A percentile compares a stretch with the other conserved stretches of the same genome.
These are phyloP conservation scores for Paraleonurus japonicus DNA, from an alignment of 257 asterid species.

Conservation along the genomic window DNA sequence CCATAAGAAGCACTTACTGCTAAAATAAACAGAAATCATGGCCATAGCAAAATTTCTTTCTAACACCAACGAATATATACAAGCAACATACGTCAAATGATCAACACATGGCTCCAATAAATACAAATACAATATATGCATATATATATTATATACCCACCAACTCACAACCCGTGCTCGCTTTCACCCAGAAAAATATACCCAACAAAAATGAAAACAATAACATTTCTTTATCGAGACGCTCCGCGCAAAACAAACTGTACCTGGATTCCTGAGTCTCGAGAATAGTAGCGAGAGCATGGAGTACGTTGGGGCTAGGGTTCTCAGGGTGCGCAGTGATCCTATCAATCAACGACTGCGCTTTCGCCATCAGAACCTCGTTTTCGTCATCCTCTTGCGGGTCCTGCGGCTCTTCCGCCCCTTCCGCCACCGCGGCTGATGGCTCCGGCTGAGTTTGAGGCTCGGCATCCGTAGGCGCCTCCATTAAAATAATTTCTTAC, in stretches of 20 bases:
- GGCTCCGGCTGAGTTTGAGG: slow-evolving; percentile 32
- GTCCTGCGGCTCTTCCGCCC: slow-evolving; percentile 33
- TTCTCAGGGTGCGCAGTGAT: slow-evolving; percentile 71
- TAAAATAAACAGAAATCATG: slow-evolving; percentile 12
- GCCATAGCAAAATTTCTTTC: not conserved
- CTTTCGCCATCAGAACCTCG: slow-evolving; percentile 62
- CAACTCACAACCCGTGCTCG: not conserved
- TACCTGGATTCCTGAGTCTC: slow-evolving; percentile 90
- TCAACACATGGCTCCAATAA: not conserved
- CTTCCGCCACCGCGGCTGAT: slow-evolving; percentile 30
- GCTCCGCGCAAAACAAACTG: slow-evolving; percentile 17
- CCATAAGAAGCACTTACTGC: not conserved
- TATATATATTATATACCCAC: not conserved
- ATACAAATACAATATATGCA: not conserved
- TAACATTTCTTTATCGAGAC: not conserved
- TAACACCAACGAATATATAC: not conserved
- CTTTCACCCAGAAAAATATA: not conserved
- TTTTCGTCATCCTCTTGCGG: slow-evolving; percentile 57
- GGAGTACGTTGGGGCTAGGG: slow-evolving; percentile 80
- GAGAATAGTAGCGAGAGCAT: slow-evolving; percentile 78
- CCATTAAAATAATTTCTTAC: slow-evolving; percentile 30
- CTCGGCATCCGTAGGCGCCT: slow-evolving; percentile 40
- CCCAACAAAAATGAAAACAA: not conserved
- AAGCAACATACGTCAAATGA: not conserved
- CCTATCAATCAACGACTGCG: slow-evolving; percentile 70